phyloP scores from a whole-genome alignment of 768 basidiomycete species.

The Serendipita indica region DNA sequence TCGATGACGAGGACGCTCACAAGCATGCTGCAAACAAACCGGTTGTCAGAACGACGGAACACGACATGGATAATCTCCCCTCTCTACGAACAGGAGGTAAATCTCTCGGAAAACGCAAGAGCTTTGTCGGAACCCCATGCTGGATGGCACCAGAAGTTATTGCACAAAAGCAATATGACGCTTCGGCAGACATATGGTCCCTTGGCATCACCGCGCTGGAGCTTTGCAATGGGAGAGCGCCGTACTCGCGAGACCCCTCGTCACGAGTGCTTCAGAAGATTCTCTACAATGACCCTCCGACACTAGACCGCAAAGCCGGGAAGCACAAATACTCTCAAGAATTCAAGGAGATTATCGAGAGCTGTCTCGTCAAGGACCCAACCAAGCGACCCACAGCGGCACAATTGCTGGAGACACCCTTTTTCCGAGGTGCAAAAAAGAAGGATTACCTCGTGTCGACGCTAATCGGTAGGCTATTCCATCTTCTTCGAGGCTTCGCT shows the following conservation, averaged over 20 bases:
- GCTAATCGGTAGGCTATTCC: conserved; percentile 40
- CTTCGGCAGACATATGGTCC: conserved; percentile 88
- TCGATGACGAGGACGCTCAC: conserved; percentile 43
- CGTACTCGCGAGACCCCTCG: conserved; percentile 62
- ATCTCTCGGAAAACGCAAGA: conserved; percentile 62
- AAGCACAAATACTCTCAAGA: conserved; percentile 59
- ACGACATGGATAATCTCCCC: conserved; percentile 19
- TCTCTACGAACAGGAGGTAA: conserved; percentile 10
- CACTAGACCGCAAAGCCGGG: conserved; percentile 57
- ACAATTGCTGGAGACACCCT: conserved; percentile 58
- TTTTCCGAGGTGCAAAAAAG: conserved; percentile 70
- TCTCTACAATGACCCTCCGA: conserved; percentile 65
- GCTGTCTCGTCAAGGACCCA: conserved; percentile 77
- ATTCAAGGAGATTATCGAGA: conserved; percentile 71
- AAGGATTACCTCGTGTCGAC: conserved; percentile 61
- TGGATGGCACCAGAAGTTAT: conserved; percentile 98
- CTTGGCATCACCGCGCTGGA: conserved; percentile 93
- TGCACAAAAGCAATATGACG: conserved; percentile 68
- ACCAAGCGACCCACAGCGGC: conserved; percentile 61
- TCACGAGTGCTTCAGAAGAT: conserved; percentile 62
- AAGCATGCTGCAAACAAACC: conserved; percentile 10
- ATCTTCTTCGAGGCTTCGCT: neutral
- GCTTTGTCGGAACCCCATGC: conserved; percentile 92
- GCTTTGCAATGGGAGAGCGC: conserved; percentile 73
- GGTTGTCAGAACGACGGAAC: conserved; percentile 24